phyloP scores from a whole-genome alignment of 73 alveolate genomes.

The Paramecium caudatum region DNA sequence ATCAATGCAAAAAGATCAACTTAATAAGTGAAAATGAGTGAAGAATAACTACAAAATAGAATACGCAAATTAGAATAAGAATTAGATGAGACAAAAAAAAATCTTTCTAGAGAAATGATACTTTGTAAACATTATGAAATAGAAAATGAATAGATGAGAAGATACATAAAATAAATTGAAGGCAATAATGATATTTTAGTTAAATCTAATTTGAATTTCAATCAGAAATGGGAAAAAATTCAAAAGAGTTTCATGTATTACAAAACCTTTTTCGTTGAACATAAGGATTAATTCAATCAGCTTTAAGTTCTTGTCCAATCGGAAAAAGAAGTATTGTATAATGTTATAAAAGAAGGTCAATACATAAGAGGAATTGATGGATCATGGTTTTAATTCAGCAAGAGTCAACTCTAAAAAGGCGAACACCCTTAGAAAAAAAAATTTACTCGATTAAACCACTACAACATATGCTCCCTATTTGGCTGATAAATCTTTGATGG shows the following conservation, averaged over 20 bases:
- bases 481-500: slow-evolving; percentile 16
- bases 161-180: slow-evolving; percentile 44
- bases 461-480: not conserved
- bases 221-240: slow-evolving; percentile 62
- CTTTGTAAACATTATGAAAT: slow-evolving; percentile 49
- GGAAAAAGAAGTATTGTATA: slow-evolving; percentile 54
- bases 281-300: slow-evolving; percentile 38
- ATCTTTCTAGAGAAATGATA: slow-evolving; percentile 42
- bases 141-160: slow-evolving; percentile 42
- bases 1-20: slow-evolving; percentile 64
- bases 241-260: slow-evolving; percentile 54
- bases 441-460: not conserved
- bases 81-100: slow-evolving; percentile 30
- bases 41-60: slow-evolving; percentile 25
- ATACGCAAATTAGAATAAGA: slow-evolving; percentile 40
- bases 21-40: slow-evolving; percentile 37
- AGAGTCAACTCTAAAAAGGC: slow-evolving; percentile 30
- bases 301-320: slow-evolving; percentile 31
- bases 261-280: slow-evolving; percentile 63
- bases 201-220: slow-evolving; percentile 53
- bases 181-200: slow-evolving; percentile 52
- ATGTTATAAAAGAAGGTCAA: not conserved
- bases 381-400: slow-evolving; percentile 48
- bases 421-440: not conserved
- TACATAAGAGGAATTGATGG: not conserved